Evolutionary conservation across 139 green algal species (phyloP), one percentile per base, ranked within the genome.

Genomic region (Picochlorum sp.): DNA sequence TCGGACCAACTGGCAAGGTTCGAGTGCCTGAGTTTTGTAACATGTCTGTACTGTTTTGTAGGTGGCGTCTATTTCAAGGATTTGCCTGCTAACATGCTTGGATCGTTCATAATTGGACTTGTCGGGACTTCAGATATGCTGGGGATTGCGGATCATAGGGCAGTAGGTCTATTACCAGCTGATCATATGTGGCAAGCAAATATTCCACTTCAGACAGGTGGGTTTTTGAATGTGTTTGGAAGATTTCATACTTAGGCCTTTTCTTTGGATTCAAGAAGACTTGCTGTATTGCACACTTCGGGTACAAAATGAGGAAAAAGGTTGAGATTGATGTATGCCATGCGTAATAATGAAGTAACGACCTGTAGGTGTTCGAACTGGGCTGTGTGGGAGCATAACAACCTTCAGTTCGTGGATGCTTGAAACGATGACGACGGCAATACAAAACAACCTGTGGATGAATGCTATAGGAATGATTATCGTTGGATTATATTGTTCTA

Each of bases 351-450:
- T n/a, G n/a, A n/a, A n/a, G n/a, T n/a, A n/a, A n/a, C n/a, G n/a
- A n/a, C n/a, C n/a, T n/a, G n/a, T n/a, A n/a, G 86, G 87, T 29
- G 54, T 94, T 35, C 68, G 84, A 13, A 93, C 84, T 0, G 87
- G 87, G 0, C 90, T 80, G 36, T 95, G 87, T 49, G 87, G 86
- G 25, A 89, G 72, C 3, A 59, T 93, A 5, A 95, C 87, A 3
- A 95, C 87, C 1, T 94, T 91, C 64, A 76, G 83, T 3, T 80
- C 72, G 55, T 95, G 87, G 87, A 57, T 80, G 12, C 13, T 80
- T n/a, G 69, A 83, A 45, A 44, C 73, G 35, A 67, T 82, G 30
- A 54, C 65, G 3, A 12, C 55, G 6, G 82, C 86, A 50, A 55
- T 86, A 1, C 2, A 28, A 33, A 13, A 33, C 18, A 70, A 61